A percentile compares a stretch with the other conserved stretches of the same genome.
These are phyloP conservation scores for Cladosporium sp. DNA, from an alignment of 2,329 filamentous ascomycete species.

Conservation along the genomic window DNA sequence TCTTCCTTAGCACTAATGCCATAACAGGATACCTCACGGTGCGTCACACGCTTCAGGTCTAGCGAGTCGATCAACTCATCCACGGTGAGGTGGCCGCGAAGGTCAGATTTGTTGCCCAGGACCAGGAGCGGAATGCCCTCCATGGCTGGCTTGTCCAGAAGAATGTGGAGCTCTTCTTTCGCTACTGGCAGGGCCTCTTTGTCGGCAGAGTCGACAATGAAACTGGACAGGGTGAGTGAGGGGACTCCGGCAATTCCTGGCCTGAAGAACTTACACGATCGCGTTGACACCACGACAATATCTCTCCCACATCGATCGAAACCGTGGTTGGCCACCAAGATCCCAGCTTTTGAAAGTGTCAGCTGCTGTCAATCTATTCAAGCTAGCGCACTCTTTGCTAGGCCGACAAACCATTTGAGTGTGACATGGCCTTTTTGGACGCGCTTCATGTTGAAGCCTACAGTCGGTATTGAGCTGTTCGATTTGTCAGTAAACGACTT, in stretches of 20 bases:
- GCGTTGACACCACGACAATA: slow-evolving; percentile 97
- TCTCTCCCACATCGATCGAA: slow-evolving; percentile 98
- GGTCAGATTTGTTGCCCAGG: slow-evolving; percentile 94
- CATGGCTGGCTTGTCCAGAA: slow-evolving; percentile 79
- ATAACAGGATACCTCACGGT: slow-evolving; percentile 96
- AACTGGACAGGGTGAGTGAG: slow-evolving; percentile 45
- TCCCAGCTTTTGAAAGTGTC: slow-evolving; percentile 65
- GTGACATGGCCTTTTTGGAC: slow-evolving; percentile 98
- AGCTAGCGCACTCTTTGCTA: neutral
- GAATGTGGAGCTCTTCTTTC: slow-evolving; percentile 83
- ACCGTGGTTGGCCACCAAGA: slow-evolving; percentile 91
- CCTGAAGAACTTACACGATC: slow-evolving; percentile 63
- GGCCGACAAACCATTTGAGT: slow-evolving; percentile 67
- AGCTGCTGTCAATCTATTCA: slow-evolving; percentile 15
- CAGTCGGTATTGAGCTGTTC: slow-evolving; percentile 89
- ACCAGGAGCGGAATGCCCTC: slow-evolving; percentile 90
- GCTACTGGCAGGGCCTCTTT: slow-evolving; percentile 73
- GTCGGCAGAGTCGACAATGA: slow-evolving; percentile 96
- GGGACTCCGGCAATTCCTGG: neutral
- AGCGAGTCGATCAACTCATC: slow-evolving; percentile 93
- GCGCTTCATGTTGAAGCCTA: slow-evolving; percentile 98
- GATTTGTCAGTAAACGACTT: slow-evolving; percentile 29
- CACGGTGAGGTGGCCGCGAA: slow-evolving; percentile 83
- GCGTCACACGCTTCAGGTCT: slow-evolving; percentile 81
- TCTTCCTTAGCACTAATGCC: slow-evolving; percentile 98